Percentiles rank a stretch among this genome's conserved stretches.
Conservation (phyloP, 495 filamentous ascomycete genomes). For the Elaphomyces granulatus region DNA sequence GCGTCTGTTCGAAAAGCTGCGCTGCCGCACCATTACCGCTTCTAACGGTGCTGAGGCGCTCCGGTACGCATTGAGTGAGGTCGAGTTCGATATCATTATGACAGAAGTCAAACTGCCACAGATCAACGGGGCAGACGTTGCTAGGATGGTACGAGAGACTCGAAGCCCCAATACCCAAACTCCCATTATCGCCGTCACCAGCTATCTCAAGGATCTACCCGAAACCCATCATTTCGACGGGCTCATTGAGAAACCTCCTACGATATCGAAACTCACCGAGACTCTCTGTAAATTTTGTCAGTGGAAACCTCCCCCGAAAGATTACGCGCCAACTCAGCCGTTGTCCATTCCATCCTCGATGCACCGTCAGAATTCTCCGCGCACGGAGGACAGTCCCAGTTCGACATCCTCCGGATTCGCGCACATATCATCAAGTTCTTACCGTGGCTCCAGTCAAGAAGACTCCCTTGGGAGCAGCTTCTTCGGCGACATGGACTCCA, state of each 20-base stretch:
- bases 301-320: constrained; percentile 67
- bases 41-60: constrained; percentile 79
- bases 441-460: constrained; percentile 60
- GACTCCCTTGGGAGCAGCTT: constrained; percentile 78
- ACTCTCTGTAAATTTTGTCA: constrained; percentile 73
- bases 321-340: constrained; percentile 29
- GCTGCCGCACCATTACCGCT: constrained; percentile 88
- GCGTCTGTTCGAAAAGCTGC: constrained; percentile 82
- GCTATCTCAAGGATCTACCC: constrained; percentile 89
- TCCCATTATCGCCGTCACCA: constrained; percentile 92
- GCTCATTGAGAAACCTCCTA: constrained; percentile 91
- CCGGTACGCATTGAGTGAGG: constrained; percentile 82
- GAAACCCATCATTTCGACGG: constrained; percentile 90
- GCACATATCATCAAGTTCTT: constrained; percentile 54
- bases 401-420: constrained; percentile 68
- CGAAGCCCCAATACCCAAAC: constrained; percentile 90
- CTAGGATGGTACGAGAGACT: constrained; percentile 91
- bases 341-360: constrained; percentile 45
- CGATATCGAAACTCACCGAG: constrained; percentile 72
- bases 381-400: constrained; percentile 67
- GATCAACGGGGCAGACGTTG: constrained; percentile 86
- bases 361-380: constrained; percentile 44
- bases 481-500: constrained; percentile 71
- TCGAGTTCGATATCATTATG: constrained; percentile 91
- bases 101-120: constrained; percentile 92